phyloP scores from a whole-genome alignment of 805 yeast genomes.

The Saturnispora serradocipensis region DNA sequence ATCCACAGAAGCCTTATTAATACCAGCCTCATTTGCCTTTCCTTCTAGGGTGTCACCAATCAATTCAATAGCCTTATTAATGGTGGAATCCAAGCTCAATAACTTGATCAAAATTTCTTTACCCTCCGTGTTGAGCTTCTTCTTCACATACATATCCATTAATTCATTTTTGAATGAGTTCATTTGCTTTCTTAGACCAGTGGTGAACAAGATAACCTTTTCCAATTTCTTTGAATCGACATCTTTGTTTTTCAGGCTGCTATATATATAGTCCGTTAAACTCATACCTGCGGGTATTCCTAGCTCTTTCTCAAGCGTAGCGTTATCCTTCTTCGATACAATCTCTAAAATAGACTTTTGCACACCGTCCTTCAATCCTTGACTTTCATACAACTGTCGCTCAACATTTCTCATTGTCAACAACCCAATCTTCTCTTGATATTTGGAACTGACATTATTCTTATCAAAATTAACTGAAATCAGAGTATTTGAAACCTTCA shows the following conservation, averaged over 20 bases:
- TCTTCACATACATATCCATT: slow-evolving; percentile 45
- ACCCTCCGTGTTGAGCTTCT: slow-evolving; percentile 53
- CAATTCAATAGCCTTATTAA: slow-evolving; percentile 44
- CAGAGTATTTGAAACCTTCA: slow-evolving; percentile 56
- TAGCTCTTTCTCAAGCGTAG: slow-evolving; percentile 6
- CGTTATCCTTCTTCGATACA: slow-evolving; percentile 12
- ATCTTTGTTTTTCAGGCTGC: slow-evolving; percentile 14
- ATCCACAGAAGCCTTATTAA: not conserved
- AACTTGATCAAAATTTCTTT: slow-evolving; percentile 67
- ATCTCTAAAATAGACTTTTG: slow-evolving; percentile 9
- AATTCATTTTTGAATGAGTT: slow-evolving; percentile 46
- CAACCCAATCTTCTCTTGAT: slow-evolving; percentile 65
- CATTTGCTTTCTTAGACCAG: slow-evolving; percentile 32
- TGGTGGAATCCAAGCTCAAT: slow-evolving; percentile 58
- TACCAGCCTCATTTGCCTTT: not conserved
- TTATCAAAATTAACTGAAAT: slow-evolving; percentile 62
- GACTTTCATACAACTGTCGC: slow-evolving; percentile 28
- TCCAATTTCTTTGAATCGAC: slow-evolving; percentile 15
- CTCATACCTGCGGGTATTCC: slow-evolving; percentile 8
- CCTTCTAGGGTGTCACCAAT: slow-evolving; percentile 11
- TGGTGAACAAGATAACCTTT: slow-evolving; percentile 32
- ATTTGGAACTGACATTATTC: slow-evolving; percentile 47
- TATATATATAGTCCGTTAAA: slow-evolving; percentile 19
- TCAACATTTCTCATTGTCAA: slow-evolving; percentile 81
- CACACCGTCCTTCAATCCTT: slow-evolving; percentile 3